These are phyloP conservation scores for Colletotrichum tabaci DNA, from an alignment of 2,329 filamentous ascomycete genomes.

Conservation along the genomic window DNA sequence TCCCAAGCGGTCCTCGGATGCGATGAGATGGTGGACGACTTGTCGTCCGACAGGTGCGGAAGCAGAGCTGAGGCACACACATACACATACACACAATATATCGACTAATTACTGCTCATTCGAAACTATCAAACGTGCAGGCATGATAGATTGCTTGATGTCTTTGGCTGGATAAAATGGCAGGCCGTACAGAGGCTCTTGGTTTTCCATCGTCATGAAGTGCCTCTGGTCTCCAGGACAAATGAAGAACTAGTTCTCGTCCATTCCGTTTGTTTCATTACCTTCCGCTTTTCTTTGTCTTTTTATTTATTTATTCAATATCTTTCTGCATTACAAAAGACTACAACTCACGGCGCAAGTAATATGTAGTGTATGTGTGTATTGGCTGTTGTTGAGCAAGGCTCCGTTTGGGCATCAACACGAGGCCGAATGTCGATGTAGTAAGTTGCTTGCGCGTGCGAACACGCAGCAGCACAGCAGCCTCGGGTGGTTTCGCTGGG, in stretches of 20 bases:
- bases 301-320: no score
- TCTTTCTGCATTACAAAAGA: no score
- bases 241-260: no score
- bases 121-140: neutral
- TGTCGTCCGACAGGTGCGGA: conserved; percentile 14
- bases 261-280: neutral
- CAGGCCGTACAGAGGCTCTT: neutral
- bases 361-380: no score
- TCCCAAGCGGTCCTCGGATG: conserved; percentile 56
- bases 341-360: neutral
- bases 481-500: conserved; percentile 2
- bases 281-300: no score
- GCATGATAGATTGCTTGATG: neutral
- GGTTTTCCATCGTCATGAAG: neutral
- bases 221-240: neutral
- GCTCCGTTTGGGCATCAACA: neutral
- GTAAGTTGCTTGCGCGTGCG: conserved; percentile 41
- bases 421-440: conserved; percentile 8
- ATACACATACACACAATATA: conserved; percentile 25
- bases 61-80: conserved; percentile 34
- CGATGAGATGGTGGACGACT: conserved; percentile 51
- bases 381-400: no score
- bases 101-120: conserved; percentile 24
- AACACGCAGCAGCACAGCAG: conserved; percentile 25
- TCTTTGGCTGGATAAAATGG: no score